Conservation (phyloP, 768 basidiomycete species). For the Leccinellum luteum region DNA sequence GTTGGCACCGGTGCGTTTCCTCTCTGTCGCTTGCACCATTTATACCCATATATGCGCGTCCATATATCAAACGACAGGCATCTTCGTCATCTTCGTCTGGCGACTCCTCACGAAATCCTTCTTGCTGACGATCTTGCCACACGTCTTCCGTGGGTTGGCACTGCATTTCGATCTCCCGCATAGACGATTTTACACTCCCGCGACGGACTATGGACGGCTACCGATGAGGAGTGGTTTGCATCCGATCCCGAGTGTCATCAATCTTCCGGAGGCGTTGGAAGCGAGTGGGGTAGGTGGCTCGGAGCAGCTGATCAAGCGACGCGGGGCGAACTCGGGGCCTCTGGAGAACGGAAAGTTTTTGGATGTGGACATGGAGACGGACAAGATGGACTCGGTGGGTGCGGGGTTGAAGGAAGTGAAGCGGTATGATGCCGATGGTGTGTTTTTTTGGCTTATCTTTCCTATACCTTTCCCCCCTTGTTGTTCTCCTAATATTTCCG, state of each 20-base stretch:
- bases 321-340: slow-evolving; percentile 14
- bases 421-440: slow-evolving; percentile 87
- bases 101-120: slow-evolving; percentile 80
- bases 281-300: slow-evolving; percentile 38
- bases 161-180: slow-evolving; percentile 70
- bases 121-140: slow-evolving; percentile 74
- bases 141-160: slow-evolving; percentile 75
- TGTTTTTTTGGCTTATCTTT: slow-evolving; percentile 34
- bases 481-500: background rate
- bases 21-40: background rate
- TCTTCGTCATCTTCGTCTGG: slow-evolving; percentile 82
- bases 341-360: slow-evolving; percentile 21
- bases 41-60: background rate
- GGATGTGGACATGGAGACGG: slow-evolving; percentile 33
- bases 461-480: background rate
- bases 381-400: slow-evolving; percentile 25
- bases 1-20: slow-evolving; percentile 38
- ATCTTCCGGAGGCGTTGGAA: slow-evolving; percentile 53
- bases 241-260: slow-evolving; percentile 83
- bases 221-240: slow-evolving; percentile 59
- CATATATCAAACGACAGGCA: slow-evolving; percentile 41
- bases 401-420: slow-evolving; percentile 38
- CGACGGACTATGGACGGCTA: slow-evolving; percentile 79
- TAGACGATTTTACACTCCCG: slow-evolving; percentile 86
- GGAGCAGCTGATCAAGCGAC: slow-evolving; percentile 33